phyloP scores from a whole-genome alignment of 805 yeast genomes.

The Myxozyma udenii region DNA sequence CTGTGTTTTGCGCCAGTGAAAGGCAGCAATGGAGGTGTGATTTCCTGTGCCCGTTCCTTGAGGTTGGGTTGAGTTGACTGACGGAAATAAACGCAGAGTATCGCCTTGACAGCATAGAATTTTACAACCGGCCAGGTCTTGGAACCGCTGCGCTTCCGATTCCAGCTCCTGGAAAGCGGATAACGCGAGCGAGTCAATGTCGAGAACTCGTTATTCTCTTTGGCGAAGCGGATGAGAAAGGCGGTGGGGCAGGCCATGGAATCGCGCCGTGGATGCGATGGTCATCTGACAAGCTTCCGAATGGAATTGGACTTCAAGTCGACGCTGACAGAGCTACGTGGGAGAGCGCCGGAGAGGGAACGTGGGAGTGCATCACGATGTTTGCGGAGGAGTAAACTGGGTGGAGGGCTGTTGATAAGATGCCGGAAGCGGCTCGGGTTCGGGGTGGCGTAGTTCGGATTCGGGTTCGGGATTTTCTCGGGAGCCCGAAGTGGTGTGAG shows the following conservation, averaged over 20 bases:
- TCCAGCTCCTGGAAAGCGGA: background rate
- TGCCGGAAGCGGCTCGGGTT: too few species aligned
- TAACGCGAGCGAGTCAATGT: background rate
- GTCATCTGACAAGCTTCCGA: background rate
- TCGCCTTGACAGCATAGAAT: background rate
- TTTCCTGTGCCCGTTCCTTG: too few species aligned
- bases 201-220: slow-evolving; percentile 1
- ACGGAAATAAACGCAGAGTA: too few species aligned
- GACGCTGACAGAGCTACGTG: background rate
- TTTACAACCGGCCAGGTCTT: background rate
- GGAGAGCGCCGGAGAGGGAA: background rate
- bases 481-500: background rate
- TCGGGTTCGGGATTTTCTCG: background rate
- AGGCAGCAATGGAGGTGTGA: background rate
- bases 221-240: slow-evolving; percentile 9
- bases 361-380: background rate
- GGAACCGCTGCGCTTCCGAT: background rate
- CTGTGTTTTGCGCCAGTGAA: background rate
- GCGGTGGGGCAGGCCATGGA: slow-evolving; percentile 6
- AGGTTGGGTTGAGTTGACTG: too few species aligned
- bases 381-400: too few species aligned
- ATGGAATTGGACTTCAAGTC: background rate
- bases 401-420: too few species aligned
- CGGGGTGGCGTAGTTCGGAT: too few species aligned
- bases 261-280: slow-evolving; percentile 14